Percentiles rank a stretch among this genome's conserved stretches.
phyloP scores from a whole-genome alignment of 306 rosid species.

The Medicago lupulina region DNA sequence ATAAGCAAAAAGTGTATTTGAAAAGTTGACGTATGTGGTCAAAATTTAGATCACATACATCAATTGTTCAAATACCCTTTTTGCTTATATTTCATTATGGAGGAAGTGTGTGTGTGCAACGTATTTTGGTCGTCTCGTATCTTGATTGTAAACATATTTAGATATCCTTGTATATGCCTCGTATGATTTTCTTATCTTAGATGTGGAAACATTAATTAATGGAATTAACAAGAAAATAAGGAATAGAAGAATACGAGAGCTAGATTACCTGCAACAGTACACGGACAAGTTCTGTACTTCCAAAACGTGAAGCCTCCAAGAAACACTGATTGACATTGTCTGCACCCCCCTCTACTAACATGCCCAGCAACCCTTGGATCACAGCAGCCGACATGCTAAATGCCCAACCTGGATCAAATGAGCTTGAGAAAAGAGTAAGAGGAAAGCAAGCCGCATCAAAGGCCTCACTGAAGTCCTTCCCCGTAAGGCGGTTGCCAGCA shows the following conservation, averaged over 20 bases:
- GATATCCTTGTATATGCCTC: background rate
- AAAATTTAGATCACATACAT: no score
- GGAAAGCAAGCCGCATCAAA: slow-evolving; percentile 96
- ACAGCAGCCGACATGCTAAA: slow-evolving; percentile 78
- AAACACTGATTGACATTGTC: slow-evolving; percentile 93
- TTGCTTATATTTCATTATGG: no score
- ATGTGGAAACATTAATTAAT: slow-evolving; percentile 7
- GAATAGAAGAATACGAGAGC: slow-evolving; percentile 12
- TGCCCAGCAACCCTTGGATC: slow-evolving; percentile 77
- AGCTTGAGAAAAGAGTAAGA: slow-evolving; percentile 84
- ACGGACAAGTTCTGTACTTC: slow-evolving; percentile 90
- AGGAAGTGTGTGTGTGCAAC: no score
- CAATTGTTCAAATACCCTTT: no score
- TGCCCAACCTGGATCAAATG: slow-evolving; percentile 89
- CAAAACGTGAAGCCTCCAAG: slow-evolving; percentile 93
- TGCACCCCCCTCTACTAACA: slow-evolving; percentile 91
- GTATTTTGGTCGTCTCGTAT: background rate
- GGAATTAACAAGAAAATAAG: slow-evolving; percentile 17
- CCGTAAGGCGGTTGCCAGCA: slow-evolving; percentile 85
- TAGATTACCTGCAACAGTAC: slow-evolving; percentile 76
- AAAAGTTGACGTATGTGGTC: no score
- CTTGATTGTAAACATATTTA: background rate
- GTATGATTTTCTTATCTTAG: background rate
- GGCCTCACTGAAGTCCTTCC: slow-evolving; percentile 93
- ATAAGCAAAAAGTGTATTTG: no score